Base-by-base conservation (phyloP, 768 basidiomycete genomes). In the Tylopilus felleus region DNA sequence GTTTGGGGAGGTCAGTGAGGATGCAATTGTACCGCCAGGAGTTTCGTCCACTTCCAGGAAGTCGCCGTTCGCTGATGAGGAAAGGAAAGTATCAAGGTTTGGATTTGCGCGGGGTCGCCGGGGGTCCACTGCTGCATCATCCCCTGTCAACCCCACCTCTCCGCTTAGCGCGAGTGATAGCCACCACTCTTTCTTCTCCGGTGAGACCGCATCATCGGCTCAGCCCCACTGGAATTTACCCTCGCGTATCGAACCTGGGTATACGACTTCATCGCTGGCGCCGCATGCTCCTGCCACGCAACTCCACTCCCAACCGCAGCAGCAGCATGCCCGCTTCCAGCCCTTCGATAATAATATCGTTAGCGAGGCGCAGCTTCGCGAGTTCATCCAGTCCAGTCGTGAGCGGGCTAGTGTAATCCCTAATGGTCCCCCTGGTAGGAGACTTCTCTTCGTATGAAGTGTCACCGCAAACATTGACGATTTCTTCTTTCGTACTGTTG, bases 71-170 rank as follows among this genome's bases (percentile, higher is more conserved):
- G 83, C 84, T 49, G 88, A 90, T 43, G 65, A 75, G 5, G 73
- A 73, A 43, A 76, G 86, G 59, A 87, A 85, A 60, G 79, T 90
- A 25, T 92, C 90, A 8, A 80, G 90, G 16, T 92, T 92, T 70
- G 86, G 84, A 21, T 92, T 92, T 64, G 90, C 90, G 16, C 79
- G 86, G 22, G 85, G 86, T 22, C 81, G 82, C 42, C 84, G 83
- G 57, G 78, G 77, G 0, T 82, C 87, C 8, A 78, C 78, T 10
- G 66, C 73, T 41, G 65, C 85, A 5, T 82, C 82, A 16, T 87
- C 85, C 12, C 83, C 85, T 38, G 73, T 79, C 47, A 81, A 82
- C 53, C 74, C 75, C 9, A 61, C 82, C 22, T 81, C 85, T 17
- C 82, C 85, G 2, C 69, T 83, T 39, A 80, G 74, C 48, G 75